These are phyloP conservation scores for Oryza nivara DNA, from an alignment of 176 grass and related monocot genomes.

Conservation along the genomic window DNA sequence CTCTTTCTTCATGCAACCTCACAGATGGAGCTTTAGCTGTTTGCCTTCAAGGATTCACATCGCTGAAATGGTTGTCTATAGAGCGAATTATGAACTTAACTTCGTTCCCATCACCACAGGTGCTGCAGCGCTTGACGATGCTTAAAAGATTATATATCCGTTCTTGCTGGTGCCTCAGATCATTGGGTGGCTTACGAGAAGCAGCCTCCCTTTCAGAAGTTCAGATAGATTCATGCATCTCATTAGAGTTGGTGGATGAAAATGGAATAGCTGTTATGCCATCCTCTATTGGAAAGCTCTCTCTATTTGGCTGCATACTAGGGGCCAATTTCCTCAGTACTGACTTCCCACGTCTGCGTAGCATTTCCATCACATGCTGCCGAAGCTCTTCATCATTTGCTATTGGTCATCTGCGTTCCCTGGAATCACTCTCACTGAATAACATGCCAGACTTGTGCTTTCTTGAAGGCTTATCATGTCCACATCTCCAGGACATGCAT, in stretches of 20 bases:
- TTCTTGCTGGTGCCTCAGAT: conserved; percentile 7
- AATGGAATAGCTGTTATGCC: no score
- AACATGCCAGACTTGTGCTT: no score
- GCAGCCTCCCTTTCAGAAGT: not conserved
- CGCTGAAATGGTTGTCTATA: not conserved
- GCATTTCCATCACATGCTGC: no score
- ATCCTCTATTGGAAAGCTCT: no score
- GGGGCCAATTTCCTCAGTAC: no score
- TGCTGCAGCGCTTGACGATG: not conserved
- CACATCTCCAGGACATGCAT: no score
- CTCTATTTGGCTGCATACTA: no score
- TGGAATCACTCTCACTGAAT: no score
- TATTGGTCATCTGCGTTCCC: not conserved
- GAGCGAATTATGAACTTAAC: not conserved
- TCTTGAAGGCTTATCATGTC: no score
- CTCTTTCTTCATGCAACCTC: not conserved
- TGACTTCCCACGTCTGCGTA: no score
- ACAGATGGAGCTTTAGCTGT: not conserved
- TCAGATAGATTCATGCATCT: not conserved
- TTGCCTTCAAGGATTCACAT: conserved; percentile 4
- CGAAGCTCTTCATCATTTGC: no score
- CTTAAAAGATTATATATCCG: rapidly evolving
- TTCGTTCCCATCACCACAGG: not conserved
- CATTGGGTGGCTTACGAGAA: conserved; percentile 14
- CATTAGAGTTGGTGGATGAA: no score